Percentiles rank a stretch among this genome's conserved stretches.
Evolutionary conservation across 139 green algal genomes (phyloP).

Genomic region (Trebouxia sp.): DNA sequence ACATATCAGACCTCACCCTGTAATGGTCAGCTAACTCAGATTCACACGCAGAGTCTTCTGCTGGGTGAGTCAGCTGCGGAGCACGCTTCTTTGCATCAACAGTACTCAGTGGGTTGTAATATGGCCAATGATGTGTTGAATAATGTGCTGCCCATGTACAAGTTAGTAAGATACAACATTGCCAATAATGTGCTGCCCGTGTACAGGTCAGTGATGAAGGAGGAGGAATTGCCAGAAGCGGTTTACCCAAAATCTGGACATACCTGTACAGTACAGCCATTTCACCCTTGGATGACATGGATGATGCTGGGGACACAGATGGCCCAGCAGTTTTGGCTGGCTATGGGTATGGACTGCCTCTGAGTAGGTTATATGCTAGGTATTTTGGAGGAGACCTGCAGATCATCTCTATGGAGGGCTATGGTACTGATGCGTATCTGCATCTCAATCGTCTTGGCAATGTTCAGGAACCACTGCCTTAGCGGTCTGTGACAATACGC

Average conservation of each 20-base stretch:
- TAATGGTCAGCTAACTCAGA: no score
- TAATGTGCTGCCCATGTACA: no score
- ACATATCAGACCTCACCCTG: no score
- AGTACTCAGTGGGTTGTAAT: no score
- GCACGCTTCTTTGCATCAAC: no score
- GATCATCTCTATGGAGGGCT: slow-evolving; percentile 98
- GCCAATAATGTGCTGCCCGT: no score
- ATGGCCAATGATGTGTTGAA: no score
- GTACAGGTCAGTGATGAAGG: slow-evolving; percentile 88
- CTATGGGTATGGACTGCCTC: slow-evolving; percentile 97
- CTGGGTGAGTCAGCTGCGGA: no score
- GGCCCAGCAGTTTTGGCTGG: slow-evolving; percentile 55
- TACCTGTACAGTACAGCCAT: slow-evolving; percentile 97
- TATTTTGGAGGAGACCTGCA: slow-evolving; percentile 98
- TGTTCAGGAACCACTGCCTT: slow-evolving; percentile 92
- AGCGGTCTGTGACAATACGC: neutral
- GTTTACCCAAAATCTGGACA: slow-evolving; percentile 95
- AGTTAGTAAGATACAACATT: no score
- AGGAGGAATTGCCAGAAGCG: slow-evolving; percentile 91
- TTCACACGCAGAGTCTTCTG: no score
- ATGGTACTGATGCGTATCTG: slow-evolving; percentile 98
- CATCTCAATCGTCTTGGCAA: slow-evolving; percentile 96
- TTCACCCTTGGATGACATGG: slow-evolving; percentile 67
- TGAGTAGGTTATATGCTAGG: slow-evolving; percentile 82
- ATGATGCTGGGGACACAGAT: slow-evolving; percentile 39